These are phyloP conservation scores for Exophiala oligosperma DNA, from an alignment of 2,329 filamentous ascomycete species.

Conservation along the genomic window DNA sequence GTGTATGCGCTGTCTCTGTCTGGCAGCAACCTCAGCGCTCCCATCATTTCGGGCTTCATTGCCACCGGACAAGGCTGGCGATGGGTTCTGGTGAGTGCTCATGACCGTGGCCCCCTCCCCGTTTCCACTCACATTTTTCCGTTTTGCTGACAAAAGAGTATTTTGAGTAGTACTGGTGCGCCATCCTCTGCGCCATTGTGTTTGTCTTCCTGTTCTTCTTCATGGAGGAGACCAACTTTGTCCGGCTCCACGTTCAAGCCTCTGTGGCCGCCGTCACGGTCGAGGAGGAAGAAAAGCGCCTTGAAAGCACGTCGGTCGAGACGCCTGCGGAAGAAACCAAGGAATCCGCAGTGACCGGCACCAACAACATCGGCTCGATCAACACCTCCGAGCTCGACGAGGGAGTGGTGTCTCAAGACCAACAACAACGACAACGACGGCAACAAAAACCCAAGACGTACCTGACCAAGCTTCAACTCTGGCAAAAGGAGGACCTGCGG, in stretches of 20 bases:
- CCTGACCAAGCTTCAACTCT: no score
- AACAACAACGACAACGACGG: no score
- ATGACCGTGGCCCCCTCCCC: conserved; percentile 2
- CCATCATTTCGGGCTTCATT: conserved; percentile 35
- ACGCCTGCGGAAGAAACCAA: no score
- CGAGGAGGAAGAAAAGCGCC: neutral
- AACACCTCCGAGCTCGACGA: no score
- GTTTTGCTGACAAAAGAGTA: no score
- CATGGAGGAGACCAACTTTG: conserved; percentile 23
- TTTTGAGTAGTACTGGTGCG: no score
- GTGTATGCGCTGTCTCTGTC: conserved; percentile 16
- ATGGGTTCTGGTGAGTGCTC: conserved; percentile 19
- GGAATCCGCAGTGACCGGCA: no score
- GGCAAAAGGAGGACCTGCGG: neutral
- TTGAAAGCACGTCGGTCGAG: neutral
- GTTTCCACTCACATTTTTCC: conserved; percentile 4
- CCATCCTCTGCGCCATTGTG: no score
- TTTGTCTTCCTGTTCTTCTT: conserved; percentile 16
- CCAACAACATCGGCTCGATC: no score
- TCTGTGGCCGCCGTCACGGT: neutral
- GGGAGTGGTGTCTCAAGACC: no score
- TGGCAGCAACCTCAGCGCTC: conserved; percentile 26
- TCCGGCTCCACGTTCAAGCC: neutral
- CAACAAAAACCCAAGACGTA: no score
- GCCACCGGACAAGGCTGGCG: conserved; percentile 12